Conservation (phyloP, 2,329 filamentous ascomycete species). For the Simplicillium sp. region DNA sequence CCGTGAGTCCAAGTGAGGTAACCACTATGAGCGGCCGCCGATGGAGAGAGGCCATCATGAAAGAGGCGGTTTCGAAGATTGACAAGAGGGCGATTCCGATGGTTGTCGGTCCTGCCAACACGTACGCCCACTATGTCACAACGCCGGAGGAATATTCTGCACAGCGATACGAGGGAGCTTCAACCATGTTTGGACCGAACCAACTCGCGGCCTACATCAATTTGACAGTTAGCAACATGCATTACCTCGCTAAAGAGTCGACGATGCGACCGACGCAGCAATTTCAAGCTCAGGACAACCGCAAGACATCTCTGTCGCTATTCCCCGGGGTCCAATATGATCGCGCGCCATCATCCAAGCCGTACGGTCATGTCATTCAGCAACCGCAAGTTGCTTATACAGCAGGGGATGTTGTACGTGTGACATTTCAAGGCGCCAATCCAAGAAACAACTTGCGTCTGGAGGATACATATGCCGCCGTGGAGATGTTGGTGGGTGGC, state of each 20-base stretch:
- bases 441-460: conserved; percentile 79
- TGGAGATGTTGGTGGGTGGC: conserved; percentile 50
- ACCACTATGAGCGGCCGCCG: conserved; percentile 87
- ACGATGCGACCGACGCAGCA: conserved; percentile 36
- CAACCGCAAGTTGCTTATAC: conserved; percentile 45
- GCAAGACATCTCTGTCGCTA: conserved; percentile 62
- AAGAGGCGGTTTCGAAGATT: conserved; percentile 35
- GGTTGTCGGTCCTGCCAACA: conserved; percentile 80
- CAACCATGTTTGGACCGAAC: conserved; percentile 76
- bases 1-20: conserved; percentile 78
- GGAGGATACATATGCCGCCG: conserved; percentile 65
- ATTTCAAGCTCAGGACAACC: conserved; percentile 67
- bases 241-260: conserved; percentile 26
- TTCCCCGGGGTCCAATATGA: conserved; percentile 74
- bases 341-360: conserved; percentile 50
- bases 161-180: conserved; percentile 89
- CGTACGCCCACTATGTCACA: conserved; percentile 73
- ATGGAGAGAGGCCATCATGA: conserved; percentile 67
- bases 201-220: conserved; percentile 84
- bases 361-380: conserved; percentile 58
- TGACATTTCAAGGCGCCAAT: conserved; percentile 75
- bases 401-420: conserved; percentile 52
- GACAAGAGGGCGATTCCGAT: conserved; percentile 61
- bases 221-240: conserved; percentile 54
- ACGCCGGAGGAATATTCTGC: conserved; percentile 72